These are phyloP conservation scores for Puccinia horiana DNA, from an alignment of 1,284 basidiomycete species.

Conservation along the genomic window DNA sequence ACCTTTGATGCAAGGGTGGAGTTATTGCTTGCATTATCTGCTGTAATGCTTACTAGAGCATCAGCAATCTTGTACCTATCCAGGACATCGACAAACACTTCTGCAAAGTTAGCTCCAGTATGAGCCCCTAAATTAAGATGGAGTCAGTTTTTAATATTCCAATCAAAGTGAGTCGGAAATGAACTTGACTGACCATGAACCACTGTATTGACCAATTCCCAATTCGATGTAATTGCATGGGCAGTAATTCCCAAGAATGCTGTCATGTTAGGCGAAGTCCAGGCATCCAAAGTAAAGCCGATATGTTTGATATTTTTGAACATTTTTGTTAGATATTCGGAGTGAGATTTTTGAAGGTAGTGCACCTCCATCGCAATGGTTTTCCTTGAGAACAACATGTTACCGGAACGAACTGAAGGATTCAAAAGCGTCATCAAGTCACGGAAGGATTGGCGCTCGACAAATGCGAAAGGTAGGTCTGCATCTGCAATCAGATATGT, in stretches of 20 bases:
- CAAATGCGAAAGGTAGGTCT: background rate
- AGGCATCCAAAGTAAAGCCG: background rate
- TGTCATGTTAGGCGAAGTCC: background rate
- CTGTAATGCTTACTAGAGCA: background rate
- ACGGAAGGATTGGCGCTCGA: background rate
- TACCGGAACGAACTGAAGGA: background rate
- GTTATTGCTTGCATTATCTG: conserved; percentile 2
- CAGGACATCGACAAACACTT: background rate
- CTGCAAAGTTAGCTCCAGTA: background rate
- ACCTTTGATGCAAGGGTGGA: background rate
- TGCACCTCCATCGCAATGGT: background rate
- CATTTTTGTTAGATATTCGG: background rate
- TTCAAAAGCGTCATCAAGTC: background rate
- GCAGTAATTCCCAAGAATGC: conserved; percentile 4
- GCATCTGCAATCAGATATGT: conserved; percentile 5
- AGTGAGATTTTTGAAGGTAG: background rate
- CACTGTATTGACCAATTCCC: background rate
- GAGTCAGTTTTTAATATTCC: background rate
- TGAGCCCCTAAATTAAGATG: background rate
- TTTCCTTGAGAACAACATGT: background rate
- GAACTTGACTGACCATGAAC: background rate
- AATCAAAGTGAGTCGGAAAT: background rate
- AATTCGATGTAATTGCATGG: background rate
- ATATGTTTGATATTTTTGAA: background rate
- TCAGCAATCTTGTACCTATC: background rate